A percentile compares a stretch with the other conserved stretches of the same genome.
These are phyloP conservation scores for Venturia nashicola DNA, from an alignment of 2,329 filamentous ascomycete genomes.

Conservation along the genomic window DNA sequence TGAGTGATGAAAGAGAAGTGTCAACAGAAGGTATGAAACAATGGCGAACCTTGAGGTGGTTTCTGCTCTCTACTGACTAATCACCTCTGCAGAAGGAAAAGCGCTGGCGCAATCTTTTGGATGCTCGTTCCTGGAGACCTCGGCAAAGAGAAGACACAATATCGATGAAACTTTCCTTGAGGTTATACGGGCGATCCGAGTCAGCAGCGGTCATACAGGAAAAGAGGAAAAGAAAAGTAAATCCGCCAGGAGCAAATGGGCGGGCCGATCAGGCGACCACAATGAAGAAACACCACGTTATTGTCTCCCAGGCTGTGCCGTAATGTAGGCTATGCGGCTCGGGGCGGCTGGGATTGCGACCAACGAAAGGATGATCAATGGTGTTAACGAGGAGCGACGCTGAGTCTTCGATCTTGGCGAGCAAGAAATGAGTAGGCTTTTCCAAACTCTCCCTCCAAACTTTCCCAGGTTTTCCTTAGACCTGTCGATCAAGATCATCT, in stretches of 20 bases:
- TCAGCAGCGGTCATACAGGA: slow-evolving; percentile 54
- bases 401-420: background rate
- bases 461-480: no score
- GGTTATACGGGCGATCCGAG: slow-evolving; percentile 91
- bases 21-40: slow-evolving; percentile 67
- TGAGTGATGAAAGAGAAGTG: slow-evolving; percentile 83
- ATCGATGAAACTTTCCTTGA: slow-evolving; percentile 98
- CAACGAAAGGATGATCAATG: background rate
- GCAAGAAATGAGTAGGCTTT: background rate
- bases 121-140: slow-evolving; percentile 98
- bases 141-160: slow-evolving; percentile 93
- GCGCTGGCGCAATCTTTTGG: slow-evolving; percentile 72
- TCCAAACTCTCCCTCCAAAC: no score
- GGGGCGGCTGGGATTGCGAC: background rate
- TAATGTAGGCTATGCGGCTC: background rate
- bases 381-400: background rate
- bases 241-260: no score
- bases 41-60: slow-evolving; percentile 7
- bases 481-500: background rate
- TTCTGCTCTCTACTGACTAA: slow-evolving; percentile 4
- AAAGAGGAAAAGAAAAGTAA: background rate
- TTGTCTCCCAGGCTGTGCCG: background rate
- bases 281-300: background rate
- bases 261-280: background rate
- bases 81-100: slow-evolving; percentile 60